Evolutionary conservation across 257 asterid species (phyloP).

Genomic region (Penstemon eatonii): DNA sequence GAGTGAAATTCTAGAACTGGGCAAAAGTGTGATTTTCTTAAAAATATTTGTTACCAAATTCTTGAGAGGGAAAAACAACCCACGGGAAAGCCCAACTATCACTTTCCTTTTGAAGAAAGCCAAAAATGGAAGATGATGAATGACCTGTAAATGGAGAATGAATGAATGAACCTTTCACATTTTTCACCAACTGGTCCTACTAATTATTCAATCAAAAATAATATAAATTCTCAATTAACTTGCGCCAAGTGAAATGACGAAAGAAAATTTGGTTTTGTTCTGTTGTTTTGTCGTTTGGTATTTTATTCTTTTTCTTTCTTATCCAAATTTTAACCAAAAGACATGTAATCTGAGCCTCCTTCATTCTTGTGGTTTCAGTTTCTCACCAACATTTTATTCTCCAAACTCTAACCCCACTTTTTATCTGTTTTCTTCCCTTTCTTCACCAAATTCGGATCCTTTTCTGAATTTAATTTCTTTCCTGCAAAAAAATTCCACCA

Average conservation of each 20-base stretch:
- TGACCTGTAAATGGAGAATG: no score
- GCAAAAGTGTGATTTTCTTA: no score
- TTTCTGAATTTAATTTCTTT: not conserved
- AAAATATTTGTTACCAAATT: no score
- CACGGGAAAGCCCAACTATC: no score
- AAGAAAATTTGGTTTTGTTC: constrained; percentile 5
- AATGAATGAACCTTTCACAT: no score
- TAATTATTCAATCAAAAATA: no score
- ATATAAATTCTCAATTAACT: constrained; percentile 12
- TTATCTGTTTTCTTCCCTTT: constrained; percentile 34
- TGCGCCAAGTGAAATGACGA: constrained; percentile 24
- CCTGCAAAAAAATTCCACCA: no score
- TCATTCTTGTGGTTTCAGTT: constrained; percentile 60
- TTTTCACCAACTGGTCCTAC: no score
- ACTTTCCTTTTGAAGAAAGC: no score
- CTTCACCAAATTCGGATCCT: constrained; percentile 14
- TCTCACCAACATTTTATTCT: constrained; percentile 23
- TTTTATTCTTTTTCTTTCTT: constrained; percentile 30
- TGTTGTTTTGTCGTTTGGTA: constrained; percentile 34
- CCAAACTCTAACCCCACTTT: constrained; percentile 32
- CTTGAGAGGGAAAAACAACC: no score
- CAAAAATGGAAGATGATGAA: no score
- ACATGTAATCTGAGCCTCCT: constrained; percentile 20
- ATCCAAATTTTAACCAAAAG: constrained; percentile 36
- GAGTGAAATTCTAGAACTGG: no score